Evolutionary conservation across 1,284 basidiomycete genomes (phyloP), one percentile per base, ranked within the genome.

Genomic region (Sutorius eximius): DNA sequence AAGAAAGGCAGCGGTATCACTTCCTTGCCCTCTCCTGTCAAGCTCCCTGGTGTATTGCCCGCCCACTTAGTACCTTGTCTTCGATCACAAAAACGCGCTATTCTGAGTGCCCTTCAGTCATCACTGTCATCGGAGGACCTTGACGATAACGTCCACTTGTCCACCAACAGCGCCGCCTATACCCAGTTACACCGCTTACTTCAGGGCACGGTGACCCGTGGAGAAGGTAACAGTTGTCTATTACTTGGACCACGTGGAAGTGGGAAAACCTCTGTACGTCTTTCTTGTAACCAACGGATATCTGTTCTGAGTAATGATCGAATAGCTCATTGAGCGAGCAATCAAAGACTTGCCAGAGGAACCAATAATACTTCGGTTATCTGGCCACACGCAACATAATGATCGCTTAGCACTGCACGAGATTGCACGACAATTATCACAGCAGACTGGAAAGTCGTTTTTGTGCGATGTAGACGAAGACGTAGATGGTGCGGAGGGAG

Each of bases 401-500:
- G 95, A 97, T 68, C 81, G 89, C 29, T 75, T 93, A 4, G 95
- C 95, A n/a, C 84, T 97, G 69, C 85, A 88, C n/a, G 93, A 96
- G 71, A 91, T 98, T 62, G 92, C 92, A 0, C 77, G 87, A 51
- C 95, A 98, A 65, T 71, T 94, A 5, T 74, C 81, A 9, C 76
- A 81, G 57, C 89, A 91, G 70, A 88, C 84, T 0, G 89, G 85
- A 6, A 72, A 73, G 24, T 76, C 79, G 1, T 78, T 83, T 53
- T 65, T 82, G 3, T 63, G 78, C 6, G 75, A 77, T 34, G 66
- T 70, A 5, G 79, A 80, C 2, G 75, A 72, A 5, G 55, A 72
- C 15, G 60, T 53, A 12, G 43, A 55, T 20, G 58, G 38, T 9
- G 11, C 59, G 2, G 71, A 68, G 22, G 73, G 71, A 12, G 72